Evolutionary conservation across 1,139 yeast genomes (phyloP), one percentile per base, ranked within the genome.

Genomic region (Kluyveromyces marxianus): DNA sequence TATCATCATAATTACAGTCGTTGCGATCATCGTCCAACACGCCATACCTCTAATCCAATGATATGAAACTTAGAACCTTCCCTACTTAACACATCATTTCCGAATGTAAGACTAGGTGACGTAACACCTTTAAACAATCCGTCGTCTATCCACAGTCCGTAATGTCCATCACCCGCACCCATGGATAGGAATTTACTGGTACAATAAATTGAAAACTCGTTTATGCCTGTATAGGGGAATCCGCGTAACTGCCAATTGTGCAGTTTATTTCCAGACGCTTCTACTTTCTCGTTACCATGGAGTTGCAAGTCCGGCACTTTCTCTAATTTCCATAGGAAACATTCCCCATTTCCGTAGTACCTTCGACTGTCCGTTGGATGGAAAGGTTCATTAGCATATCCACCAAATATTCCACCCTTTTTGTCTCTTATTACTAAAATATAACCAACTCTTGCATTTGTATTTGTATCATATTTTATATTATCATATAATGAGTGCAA

Each of bases 131-230:
- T 74, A 49, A 77, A 71, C 44, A 92, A 72, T 38, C 81, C 76
- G 46, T 78, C 82, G 62, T 88, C 95, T 25, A 90, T 70, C 90
- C 95, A 92, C 25, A 94, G 69, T 1, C 97, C 98, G 65, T 88
- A 90, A 58, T 85, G 88, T 2, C 97, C 97, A 54, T 79, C 81
- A 4, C 97, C 96, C 0, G 96, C 95, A 2, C 98, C 99, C 56
- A 92, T 72, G 21, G 96, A 83, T 37, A 94, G 70, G 58, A 82
- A 90, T 29, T 77, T 73, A 48, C 78, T 79, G 38, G 92, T 86
- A 50, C 96, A 87, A 62, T 85, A 88, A 26, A 92, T 79, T 44
- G 87, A 76, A 62, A 82, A 90, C 60, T 89, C 96, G 61, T 92
- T 92, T 39, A 83, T 62, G 0, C 97, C 96, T 0, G 97, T 88